These are phyloP conservation scores for Umbilicus rupestris DNA, from an alignment of 164 flowering plant species.

Conservation along the genomic window DNA sequence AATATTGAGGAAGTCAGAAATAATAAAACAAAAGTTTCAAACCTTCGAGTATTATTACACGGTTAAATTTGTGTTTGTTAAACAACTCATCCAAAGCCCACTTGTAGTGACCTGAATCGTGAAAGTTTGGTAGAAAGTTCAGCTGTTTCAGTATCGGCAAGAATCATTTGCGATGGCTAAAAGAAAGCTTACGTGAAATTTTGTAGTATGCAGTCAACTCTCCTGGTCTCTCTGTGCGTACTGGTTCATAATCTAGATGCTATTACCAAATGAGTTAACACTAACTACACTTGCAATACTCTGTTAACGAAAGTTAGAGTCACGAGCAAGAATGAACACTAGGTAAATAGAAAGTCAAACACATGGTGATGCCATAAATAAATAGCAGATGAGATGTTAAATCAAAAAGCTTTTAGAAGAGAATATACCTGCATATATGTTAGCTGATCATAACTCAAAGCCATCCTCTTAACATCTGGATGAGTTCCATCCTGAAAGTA, in stretches of 20 bases:
- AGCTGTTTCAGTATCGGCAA: background rate
- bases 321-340: background rate
- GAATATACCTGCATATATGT: slow-evolving; percentile 82
- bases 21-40: background rate
- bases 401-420: background rate
- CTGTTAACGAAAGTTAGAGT: background rate
- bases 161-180: slow-evolving; percentile 7
- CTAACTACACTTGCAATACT: background rate
- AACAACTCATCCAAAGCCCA: slow-evolving; percentile 89
- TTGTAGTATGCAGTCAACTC: slow-evolving; percentile 94
- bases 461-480: slow-evolving; percentile 59
- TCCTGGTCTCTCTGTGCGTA: slow-evolving; percentile 80
- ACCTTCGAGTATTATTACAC: slow-evolving; percentile 98
- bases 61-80: slow-evolving; percentile 64
- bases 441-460: slow-evolving; percentile 69
- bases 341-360: background rate
- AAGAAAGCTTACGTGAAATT: slow-evolving; percentile 65
- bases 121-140: background rate
- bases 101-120: slow-evolving; percentile 73
- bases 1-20: background rate
- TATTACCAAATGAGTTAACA: slow-evolving; percentile 27
- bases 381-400: background rate
- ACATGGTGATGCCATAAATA: background rate
- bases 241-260: slow-evolving; percentile 75
- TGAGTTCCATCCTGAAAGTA: slow-evolving; percentile 46